Evolutionary conservation across 2,329 filamentous ascomycete genomes (phyloP).

Genomic region (Zymoseptoria pseudotritici): DNA sequence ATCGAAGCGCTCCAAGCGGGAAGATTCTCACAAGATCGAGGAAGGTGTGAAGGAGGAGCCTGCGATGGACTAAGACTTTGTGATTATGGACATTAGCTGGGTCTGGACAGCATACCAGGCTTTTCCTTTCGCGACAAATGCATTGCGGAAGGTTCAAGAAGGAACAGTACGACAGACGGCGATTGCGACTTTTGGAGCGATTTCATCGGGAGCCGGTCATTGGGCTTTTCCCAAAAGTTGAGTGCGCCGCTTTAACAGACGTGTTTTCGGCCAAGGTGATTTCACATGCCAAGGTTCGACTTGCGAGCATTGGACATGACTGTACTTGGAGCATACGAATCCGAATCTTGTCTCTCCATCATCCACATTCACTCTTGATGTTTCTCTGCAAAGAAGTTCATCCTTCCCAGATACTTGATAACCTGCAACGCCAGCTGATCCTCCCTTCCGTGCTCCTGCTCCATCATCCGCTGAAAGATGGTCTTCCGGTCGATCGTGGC

Average conservation of each 20-base stretch:
- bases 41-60: neutral
- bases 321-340: too few species aligned
- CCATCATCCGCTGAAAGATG: constrained; percentile 30
- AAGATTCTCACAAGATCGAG: neutral
- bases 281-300: too few species aligned
- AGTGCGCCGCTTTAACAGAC: too few species aligned
- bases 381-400: constrained; percentile 33
- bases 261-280: too few species aligned
- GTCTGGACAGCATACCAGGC: neutral
- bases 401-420: constrained; percentile 40
- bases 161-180: neutral
- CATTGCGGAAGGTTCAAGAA: neutral
- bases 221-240: neutral
- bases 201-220: neutral
- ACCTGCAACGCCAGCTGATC: constrained; percentile 37
- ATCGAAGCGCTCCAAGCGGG: neutral
- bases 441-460: constrained; percentile 39
- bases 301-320: too few species aligned
- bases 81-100: neutral
- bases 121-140: neutral
- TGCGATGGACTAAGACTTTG: neutral
- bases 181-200: neutral
- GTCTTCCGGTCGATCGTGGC: constrained; percentile 6
- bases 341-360: neutral
- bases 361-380: neutral